Percentiles rank a stretch among this genome's conserved stretches.
phyloP scores from a whole-genome alignment of 768 basidiomycete species.

The Tulasnella sp. region DNA sequence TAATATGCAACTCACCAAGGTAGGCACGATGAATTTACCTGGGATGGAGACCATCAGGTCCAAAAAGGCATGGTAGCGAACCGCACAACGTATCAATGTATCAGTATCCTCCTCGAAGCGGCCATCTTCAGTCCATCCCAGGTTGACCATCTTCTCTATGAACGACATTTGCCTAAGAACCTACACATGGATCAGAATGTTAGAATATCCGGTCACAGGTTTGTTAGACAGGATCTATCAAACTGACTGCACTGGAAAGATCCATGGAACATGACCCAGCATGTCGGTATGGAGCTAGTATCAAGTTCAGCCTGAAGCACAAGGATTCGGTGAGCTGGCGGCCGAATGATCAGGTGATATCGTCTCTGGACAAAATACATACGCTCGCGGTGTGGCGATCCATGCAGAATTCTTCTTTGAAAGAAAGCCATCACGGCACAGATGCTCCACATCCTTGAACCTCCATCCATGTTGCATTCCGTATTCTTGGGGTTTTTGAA shows the following conservation, averaged over 20 bases:
- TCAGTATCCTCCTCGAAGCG: not conserved
- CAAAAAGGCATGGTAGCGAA: constrained; percentile 18
- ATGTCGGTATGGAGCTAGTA: constrained; percentile 67
- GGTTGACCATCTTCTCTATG: constrained; percentile 10
- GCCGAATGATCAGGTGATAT: not conserved
- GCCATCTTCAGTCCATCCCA: constrained; percentile 9
- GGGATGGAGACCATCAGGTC: constrained; percentile 13
- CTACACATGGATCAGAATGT: not conserved
- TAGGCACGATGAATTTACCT: constrained; percentile 16
- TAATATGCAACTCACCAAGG: not conserved
- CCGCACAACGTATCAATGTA: constrained; percentile 5
- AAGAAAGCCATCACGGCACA: not conserved
- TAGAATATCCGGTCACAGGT: no score
- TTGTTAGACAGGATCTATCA: not conserved
- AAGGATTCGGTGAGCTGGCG: no score
- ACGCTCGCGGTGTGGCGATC: not conserved
- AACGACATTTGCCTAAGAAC: constrained; percentile 7
- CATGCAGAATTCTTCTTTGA: not conserved
- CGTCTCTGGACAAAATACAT: not conserved
- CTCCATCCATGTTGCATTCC: not conserved
- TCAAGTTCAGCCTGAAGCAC: constrained; percentile 56
- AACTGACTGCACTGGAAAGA: constrained; percentile 13
- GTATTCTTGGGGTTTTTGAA: not conserved
- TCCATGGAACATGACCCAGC: constrained; percentile 34
- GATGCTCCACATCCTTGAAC: not conserved